Conservation (phyloP, 176 grass and related monocot genomes). For the Hordeum vulgare region DNA sequence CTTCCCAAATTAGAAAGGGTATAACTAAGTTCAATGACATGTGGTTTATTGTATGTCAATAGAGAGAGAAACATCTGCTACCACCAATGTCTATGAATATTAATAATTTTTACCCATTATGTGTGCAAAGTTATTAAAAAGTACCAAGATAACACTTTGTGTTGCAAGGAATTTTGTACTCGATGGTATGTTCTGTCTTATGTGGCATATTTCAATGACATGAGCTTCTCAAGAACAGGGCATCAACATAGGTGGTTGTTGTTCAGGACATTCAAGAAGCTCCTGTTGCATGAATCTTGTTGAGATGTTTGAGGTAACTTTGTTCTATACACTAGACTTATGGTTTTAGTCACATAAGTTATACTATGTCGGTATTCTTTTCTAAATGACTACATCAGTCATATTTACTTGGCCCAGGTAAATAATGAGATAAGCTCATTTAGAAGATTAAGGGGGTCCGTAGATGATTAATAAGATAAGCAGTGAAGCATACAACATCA, state of each 20-base stretch:
- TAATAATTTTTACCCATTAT: neutral
- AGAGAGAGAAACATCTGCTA: neutral
- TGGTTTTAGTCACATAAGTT: too few species aligned
- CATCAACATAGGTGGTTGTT: constrained; percentile 71
- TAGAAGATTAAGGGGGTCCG: too few species aligned
- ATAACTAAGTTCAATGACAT: neutral
- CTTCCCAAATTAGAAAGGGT: too few species aligned
- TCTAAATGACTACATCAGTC: too few species aligned
- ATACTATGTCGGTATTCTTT: too few species aligned
- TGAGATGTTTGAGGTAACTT: too few species aligned
- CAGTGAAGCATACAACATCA: too few species aligned
- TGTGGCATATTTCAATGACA: constrained; percentile 18
- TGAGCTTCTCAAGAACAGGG: constrained; percentile 81
- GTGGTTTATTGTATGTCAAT: neutral
- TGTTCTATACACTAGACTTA: too few species aligned
- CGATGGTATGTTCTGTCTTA: neutral
- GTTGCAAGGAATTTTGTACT: neutral
- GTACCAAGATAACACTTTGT: neutral
- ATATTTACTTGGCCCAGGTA: too few species aligned
- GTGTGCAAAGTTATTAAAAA: neutral
- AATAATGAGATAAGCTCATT: too few species aligned
- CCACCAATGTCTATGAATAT: neutral
- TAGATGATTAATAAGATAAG: too few species aligned
- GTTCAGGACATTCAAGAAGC: constrained; percentile 87
- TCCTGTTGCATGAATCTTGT: neutral